Evolutionary conservation across 2,329 filamentous ascomycete genomes (phyloP), one percentile per base, ranked within the genome.

Genomic region (Penicillium nordicum): DNA sequence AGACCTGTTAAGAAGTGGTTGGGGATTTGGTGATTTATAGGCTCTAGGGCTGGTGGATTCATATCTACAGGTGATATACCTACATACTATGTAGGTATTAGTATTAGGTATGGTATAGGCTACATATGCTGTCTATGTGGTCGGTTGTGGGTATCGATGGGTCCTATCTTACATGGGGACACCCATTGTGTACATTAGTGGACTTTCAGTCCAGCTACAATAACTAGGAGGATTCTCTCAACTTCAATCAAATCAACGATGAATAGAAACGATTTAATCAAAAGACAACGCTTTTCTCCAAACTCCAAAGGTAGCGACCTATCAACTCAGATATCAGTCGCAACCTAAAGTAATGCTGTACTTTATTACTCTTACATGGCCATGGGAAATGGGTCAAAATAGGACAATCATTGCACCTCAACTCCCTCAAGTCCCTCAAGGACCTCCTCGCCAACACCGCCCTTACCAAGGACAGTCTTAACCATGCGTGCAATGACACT

Each of bases 361-460:
- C 29, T 34, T 18, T 18, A 44, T 14, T 45, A 27, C 41, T 44
- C 29, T 29, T 51, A 45, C 49, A 51, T 14, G 38, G 38, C 29
- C 49, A 50, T 32, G 29, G 36, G 18, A 44, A 11, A 34, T 46
- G 44, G 12, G 36, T 51, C 10, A 29, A 52, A 27, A 23, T 48
- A 23, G 27, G n/a, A 46, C 16, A 21, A 30, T 54, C 30, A 54
- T 36, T 54, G 45, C 21, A 54, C 75, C 59, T 92, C 88, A 43
- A 76, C 74, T 12, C 82, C 84, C 59, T 92, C 88, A 63, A 97
- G 75, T 0, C 88, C 92, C 60, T 88, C 85, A 69, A 97, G 79
- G 6, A 97, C 88, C 73, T 97, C 93, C 63, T 92, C 87, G 4
- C 88, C 91, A 29, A 97, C 88, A 34, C 92, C 91, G 0, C 88